Base-by-base conservation (phyloP, 495 filamentous ascomycete species). In the Sordaria brevicollis region DNA sequence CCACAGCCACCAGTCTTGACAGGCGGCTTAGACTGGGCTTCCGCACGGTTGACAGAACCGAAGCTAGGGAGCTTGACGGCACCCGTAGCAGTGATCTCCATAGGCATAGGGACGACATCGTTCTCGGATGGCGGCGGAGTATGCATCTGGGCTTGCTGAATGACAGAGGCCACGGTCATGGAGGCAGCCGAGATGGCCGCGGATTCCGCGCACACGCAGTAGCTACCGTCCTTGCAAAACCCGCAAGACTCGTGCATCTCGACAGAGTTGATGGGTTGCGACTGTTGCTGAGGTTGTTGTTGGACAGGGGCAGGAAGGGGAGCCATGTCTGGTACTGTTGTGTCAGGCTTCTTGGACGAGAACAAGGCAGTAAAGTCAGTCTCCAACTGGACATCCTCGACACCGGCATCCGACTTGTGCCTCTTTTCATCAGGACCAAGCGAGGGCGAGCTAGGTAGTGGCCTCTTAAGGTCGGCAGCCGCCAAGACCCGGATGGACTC, bases 151-250 rank as follows among this genome's bases (percentile, higher is more conserved):
- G 89, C 79, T 83, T 88, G 72, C 81, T 87, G 78, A 13, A 76
- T 67, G 9, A 73, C 67, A 25, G 70, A 66, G 3, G 67, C 65
- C 29, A 78, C 70, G 8, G 76, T 73, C 37, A 77, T 73, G 5
- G 74, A 81, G 4, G 84, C 83, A 9, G 87, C 49, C 1, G 49
- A 57, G 6, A 57, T 21, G 25, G 49, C 86, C 68, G 75, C 72
- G 76, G 92, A 85, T 68, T 94, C 92, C 34, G 90, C 91, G 77
- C 93, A 96, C 69, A 94, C 87, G 75, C 93, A 96, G 73, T 91
- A 90, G 1, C 89, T 93, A 17, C 91, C 92, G 67, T 94, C 91
- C 73, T 89, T 85, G 78, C 93, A 96, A 81, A 96, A 96, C n/a
- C 93, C 93, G 74, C 93, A 96, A 10, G 89, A 86, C 66, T 95